Conservation (phyloP, 2,329 filamentous ascomycete species). For the Nannizzia gypsea region DNA sequence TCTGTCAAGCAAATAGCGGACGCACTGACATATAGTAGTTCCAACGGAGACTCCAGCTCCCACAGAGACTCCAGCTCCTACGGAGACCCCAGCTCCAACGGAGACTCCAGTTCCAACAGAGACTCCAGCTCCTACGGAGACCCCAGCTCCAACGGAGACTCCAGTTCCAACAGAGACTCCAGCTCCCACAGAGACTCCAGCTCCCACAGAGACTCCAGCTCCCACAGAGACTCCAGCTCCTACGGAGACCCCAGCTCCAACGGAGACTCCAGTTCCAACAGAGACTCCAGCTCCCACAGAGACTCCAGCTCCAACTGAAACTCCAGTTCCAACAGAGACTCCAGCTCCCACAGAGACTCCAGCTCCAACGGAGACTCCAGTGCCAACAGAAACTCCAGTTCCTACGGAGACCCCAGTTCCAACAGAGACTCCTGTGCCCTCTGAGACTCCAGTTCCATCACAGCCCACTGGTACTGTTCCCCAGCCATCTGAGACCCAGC, state of each 20-base stretch:
- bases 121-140: background rate
- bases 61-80: background rate
- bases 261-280: background rate
- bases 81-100: background rate
- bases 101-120: background rate
- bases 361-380: background rate
- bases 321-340: background rate
- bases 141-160: background rate
- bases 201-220: background rate
- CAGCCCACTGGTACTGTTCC: background rate
- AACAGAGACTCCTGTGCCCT: no score
- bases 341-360: background rate
- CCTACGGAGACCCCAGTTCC: background rate
- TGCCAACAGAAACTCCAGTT: background rate
- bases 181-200: background rate
- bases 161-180: background rate
- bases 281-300: background rate
- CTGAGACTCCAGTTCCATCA: slow-evolving; percentile 3
- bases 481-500: slow-evolving; percentile 7
- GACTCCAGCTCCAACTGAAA: background rate
- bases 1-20: background rate
- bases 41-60: background rate
- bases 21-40: background rate
- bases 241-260: background rate
- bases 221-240: background rate